Percentiles rank a stretch among this genome's conserved stretches.
Conservation (phyloP, 805 yeast genomes). For the Saccharomycodes ludwigii region DNA sequence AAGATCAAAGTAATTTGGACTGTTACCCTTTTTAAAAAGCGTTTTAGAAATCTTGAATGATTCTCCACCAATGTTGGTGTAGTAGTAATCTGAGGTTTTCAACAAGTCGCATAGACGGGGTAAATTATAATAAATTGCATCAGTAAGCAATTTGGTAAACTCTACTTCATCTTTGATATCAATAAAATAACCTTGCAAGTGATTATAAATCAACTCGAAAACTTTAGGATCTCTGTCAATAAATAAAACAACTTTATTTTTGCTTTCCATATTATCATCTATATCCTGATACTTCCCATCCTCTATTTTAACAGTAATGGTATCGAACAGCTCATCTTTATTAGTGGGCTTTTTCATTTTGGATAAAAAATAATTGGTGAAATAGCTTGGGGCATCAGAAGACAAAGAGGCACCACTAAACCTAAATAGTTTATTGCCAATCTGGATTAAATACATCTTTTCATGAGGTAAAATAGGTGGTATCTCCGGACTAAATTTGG, state of each 20-base stretch:
- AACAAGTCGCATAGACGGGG: slow-evolving; percentile 40
- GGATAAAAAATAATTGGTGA: slow-evolving; percentile 53
- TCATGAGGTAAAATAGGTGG: slow-evolving; percentile 54
- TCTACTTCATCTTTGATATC: slow-evolving; percentile 47
- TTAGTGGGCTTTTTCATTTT: slow-evolving; percentile 22
- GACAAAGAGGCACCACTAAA: slow-evolving; percentile 73
- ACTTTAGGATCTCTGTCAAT: slow-evolving; percentile 66
- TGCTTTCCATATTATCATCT: slow-evolving; percentile 5
- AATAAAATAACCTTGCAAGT: slow-evolving; percentile 72
- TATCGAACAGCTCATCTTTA: no score
- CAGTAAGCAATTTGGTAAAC: slow-evolving; percentile 50
- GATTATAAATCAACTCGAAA: slow-evolving; percentile 53
- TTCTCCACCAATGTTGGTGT: slow-evolving; percentile 43
- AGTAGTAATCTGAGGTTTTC: slow-evolving; percentile 40
- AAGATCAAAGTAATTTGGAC: slow-evolving; percentile 65
- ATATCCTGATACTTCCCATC: not conserved
- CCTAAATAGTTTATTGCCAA: slow-evolving; percentile 47
- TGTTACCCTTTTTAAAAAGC: slow-evolving; percentile 54
- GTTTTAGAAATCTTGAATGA: slow-evolving; percentile 48
- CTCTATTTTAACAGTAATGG: not conserved
- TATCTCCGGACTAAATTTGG: slow-evolving; percentile 32
- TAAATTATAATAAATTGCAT: slow-evolving; percentile 60
- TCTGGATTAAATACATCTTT: slow-evolving; percentile 54
- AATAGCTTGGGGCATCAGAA: slow-evolving; percentile 81
- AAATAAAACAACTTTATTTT: slow-evolving; percentile 33